Conservation (phyloP, 768 basidiomycete genomes). For the Tylopilus balloui region DNA sequence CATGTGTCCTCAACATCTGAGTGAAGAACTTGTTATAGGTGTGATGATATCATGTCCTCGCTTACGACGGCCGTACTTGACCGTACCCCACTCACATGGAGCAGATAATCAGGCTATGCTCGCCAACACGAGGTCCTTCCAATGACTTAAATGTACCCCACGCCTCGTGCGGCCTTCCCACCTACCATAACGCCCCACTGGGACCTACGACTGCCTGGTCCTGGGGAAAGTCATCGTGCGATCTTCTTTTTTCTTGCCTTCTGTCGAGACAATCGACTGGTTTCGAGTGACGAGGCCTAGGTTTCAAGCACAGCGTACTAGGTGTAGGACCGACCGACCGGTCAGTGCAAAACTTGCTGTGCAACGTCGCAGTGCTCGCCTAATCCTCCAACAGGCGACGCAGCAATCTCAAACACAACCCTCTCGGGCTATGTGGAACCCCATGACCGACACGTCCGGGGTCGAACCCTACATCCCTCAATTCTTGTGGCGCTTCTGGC, state of each 20-base stretch:
- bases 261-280: neutral
- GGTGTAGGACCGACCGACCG: neutral
- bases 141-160: neutral
- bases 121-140: neutral
- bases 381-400: no score
- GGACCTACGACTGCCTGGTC: constrained; percentile 6
- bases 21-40: neutral
- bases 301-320: neutral
- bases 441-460: constrained; percentile 5
- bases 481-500: constrained; percentile 50
- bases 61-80: neutral
- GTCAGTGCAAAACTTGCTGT: constrained; percentile 8
- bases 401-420: no score
- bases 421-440: no score
- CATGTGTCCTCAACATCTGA: no score
- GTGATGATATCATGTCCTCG: neutral
- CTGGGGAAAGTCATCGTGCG: neutral
- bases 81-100: neutral
- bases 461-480: constrained; percentile 40
- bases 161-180: neutral
- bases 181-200: neutral
- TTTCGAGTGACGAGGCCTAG: neutral
- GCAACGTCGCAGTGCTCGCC: no score
- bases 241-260: no score
- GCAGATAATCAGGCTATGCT: neutral